Base-by-base conservation (phyloP, 371 early-diverging fungal species). In the Apophysomyces elegans region DNA sequence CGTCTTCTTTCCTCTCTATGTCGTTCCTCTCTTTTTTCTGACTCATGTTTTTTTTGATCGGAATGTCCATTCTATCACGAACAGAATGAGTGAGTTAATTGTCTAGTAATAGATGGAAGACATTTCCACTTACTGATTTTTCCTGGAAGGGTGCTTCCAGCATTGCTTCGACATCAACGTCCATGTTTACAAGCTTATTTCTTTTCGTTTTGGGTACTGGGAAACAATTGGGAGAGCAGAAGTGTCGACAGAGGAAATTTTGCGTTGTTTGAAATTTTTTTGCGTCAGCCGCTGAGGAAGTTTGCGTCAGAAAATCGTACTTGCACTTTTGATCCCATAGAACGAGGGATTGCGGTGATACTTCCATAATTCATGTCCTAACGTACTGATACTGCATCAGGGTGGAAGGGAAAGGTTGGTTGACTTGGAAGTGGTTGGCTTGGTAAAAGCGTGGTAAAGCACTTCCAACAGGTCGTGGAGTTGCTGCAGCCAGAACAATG, bases 141-240 rank as follows among this genome's bases (percentile, higher is more conserved):
- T 88, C 86, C 73, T 87, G 89, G 79, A 89, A 94, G 26, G 94
- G 94, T 54, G 95, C 94, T 68, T 94, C 95, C 72, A 94, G 85
- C 84, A 94, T 86, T 67, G 90, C 92, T 77, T 93, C 95, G 59
- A 94, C 86, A 67, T 93, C 90, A 62, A 79, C 66, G 59, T 83
- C 83, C 86, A 78, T 73, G 54, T 50, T 21, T 50, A 26, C 21
- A 26, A 7, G 21, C 8, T 21, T 50, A 50, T 50, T n/a, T 47
- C 16, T 47, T 50, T 50, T 50, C 8, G 11, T 41, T 41, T 41
- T 11, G 41, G 41, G 8, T 26, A 26, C 6, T 41, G 41, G 41
- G 41, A 41, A 26, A 26, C 32, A 18, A 18, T 45, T 13, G 46
- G 46, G 16, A 45, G 46, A 45, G 16, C 13, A 45, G 16, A 13